These are phyloP conservation scores for Lagerstroemia fauriei DNA, from an alignment of 441 rosid species.

Conservation along the genomic window DNA sequence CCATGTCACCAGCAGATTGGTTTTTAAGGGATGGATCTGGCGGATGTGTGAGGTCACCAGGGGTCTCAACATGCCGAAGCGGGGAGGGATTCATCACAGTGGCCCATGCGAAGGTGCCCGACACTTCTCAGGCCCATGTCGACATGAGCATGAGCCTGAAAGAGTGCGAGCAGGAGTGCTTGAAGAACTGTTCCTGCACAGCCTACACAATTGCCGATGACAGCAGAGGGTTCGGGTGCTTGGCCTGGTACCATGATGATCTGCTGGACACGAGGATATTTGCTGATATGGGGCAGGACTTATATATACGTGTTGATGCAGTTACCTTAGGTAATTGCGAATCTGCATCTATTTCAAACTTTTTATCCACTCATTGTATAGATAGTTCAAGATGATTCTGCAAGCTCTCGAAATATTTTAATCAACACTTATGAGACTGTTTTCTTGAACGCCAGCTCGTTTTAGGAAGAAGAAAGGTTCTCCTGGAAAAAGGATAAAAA, in stretches of 20 bases:
- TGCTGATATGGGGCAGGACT: constrained; percentile 48
- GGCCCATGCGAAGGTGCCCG: constrained; percentile 51
- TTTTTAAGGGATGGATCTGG: constrained; percentile 47
- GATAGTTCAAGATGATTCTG: background rate
- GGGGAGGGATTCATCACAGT: constrained; percentile 69
- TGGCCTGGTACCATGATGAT: constrained; percentile 55
- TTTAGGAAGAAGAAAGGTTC: background rate
- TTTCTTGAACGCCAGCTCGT: constrained; percentile 6
- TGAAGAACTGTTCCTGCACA: constrained; percentile 59
- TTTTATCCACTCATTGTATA: constrained; percentile 8
- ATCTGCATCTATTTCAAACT: background rate
- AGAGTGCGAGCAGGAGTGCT: constrained; percentile 49
- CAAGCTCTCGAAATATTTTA: too few relatives aligned
- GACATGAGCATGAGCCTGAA: constrained; percentile 53
- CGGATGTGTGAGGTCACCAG: constrained; percentile 50
- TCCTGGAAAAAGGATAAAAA: background rate
- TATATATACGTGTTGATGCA: constrained; percentile 51
- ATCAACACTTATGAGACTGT: background rate
- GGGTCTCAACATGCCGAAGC: constrained; percentile 40
- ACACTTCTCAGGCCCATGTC: constrained; percentile 48
- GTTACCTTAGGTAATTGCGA: background rate
- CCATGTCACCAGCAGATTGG: constrained; percentile 52
- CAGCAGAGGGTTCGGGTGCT: constrained; percentile 48
- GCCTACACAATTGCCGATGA: constrained; percentile 56
- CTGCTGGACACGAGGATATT: constrained; percentile 52